These are phyloP conservation scores for Sphaerulina musiva DNA, from an alignment of 2,329 filamentous ascomycete species.

Conservation along the genomic window DNA sequence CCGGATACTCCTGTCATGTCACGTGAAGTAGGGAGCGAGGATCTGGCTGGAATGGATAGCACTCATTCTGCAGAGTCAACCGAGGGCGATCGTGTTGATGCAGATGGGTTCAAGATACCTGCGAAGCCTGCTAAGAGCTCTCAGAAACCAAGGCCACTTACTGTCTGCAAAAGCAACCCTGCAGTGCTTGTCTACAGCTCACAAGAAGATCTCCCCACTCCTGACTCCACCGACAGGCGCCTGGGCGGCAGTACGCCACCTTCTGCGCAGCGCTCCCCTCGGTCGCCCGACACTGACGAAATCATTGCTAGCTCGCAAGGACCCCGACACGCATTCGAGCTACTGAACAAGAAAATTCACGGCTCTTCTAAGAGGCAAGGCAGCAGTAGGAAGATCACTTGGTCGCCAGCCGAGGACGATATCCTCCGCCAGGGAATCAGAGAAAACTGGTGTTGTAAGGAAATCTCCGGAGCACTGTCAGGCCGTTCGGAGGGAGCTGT, in stretches of 20 bases:
- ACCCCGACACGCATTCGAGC: neutral
- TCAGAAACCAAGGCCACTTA: neutral
- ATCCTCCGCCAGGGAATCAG: conserved; percentile 9
- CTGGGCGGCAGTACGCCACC: conserved; percentile 1
- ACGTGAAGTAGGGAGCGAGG: conserved; percentile 5
- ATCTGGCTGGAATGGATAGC: neutral
- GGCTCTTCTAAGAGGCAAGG: neutral
- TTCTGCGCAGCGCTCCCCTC: conserved; percentile 4
- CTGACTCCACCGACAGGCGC: neutral
- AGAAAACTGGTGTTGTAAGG: neutral
- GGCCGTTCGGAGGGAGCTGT: conserved; percentile 3
- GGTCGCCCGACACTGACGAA: neutral
- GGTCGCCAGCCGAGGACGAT: conserved; percentile 8
- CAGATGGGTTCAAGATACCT: conserved; percentile 7
- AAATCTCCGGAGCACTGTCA: conserved; percentile 2
- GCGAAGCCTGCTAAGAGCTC: neutral
- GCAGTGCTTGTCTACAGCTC: neutral
- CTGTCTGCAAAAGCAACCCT: neutral
- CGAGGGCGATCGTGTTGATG: neutral
- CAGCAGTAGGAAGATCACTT: neutral
- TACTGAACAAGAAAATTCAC: neutral
- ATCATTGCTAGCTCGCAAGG: neutral
- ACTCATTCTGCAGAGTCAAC: neutral
- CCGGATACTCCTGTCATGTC: conserved; percentile 1
- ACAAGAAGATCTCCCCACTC: neutral